Percentiles rank a stretch among this genome's conserved stretches.
These are phyloP conservation scores for Suillus bovinus DNA, from an alignment of 768 basidiomycete species.

Conservation along the genomic window DNA sequence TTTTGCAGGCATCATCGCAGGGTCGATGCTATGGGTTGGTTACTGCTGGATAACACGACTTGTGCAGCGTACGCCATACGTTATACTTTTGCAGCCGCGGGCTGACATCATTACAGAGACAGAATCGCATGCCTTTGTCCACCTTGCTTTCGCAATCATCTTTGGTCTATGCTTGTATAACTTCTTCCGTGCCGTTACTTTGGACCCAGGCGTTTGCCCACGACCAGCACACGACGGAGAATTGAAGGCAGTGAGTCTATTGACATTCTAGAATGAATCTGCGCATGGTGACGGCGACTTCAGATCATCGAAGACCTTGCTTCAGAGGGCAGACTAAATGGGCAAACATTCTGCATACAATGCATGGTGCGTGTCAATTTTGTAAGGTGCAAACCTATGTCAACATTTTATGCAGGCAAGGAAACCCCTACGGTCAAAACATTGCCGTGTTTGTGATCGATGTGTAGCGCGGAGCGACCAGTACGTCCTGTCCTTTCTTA, in stretches of 20 bases:
- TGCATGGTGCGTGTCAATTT: slow-evolving; percentile 69
- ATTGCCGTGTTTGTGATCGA: slow-evolving; percentile 89
- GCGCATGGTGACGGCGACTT: neutral
- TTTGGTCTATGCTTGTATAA: slow-evolving; percentile 80
- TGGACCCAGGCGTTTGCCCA: slow-evolving; percentile 90
- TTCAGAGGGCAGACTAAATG: slow-evolving; percentile 84
- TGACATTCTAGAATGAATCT: neutral
- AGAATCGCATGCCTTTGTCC: slow-evolving; percentile 70
- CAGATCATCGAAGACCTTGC: slow-evolving; percentile 92
- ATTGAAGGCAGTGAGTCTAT: slow-evolving; percentile 71
- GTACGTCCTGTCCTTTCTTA: slow-evolving; percentile 46
- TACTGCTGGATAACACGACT: slow-evolving; percentile 82
- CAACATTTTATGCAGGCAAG: slow-evolving; percentile 52
- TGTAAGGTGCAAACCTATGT: neutral
- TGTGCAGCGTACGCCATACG: slow-evolving; percentile 55
- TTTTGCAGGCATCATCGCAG: slow-evolving; percentile 88
- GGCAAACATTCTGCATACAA: slow-evolving; percentile 93
- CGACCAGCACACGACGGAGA: slow-evolving; percentile 81
- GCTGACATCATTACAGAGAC: slow-evolving; percentile 52
- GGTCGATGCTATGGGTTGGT: slow-evolving; percentile 83
- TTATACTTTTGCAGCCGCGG: neutral
- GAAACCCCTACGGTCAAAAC: slow-evolving; percentile 92
- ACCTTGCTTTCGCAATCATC: slow-evolving; percentile 72
- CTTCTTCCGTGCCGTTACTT: slow-evolving; percentile 85
- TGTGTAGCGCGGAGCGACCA: slow-evolving; percentile 93